Evolutionary conservation across 192 early-diverging fungal genomes (phyloP).

Genomic region (Glomus cerebriforme): DNA sequence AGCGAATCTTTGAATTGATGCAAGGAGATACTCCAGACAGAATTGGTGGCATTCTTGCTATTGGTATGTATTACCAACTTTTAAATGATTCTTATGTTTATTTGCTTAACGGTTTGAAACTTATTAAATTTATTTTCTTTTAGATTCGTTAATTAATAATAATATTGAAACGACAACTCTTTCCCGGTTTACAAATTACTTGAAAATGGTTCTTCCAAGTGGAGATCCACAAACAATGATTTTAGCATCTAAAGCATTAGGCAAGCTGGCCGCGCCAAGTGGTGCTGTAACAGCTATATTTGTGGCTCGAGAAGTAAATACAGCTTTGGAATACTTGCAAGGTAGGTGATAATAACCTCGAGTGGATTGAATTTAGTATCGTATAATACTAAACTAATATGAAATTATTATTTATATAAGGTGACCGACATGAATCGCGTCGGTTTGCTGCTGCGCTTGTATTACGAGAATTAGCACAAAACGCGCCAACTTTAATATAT

Average conservation of each 20-base stretch:
- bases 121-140: not conserved
- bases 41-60: constrained; percentile 28
- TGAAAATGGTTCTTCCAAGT: constrained; percentile 69
- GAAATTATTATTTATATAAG: constrained; percentile 35
- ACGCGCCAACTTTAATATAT: constrained; percentile 82
- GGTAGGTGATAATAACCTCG: constrained; percentile 39
- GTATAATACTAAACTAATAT: not conserved
- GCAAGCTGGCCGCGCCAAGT: constrained; percentile 56
- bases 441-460: constrained; percentile 83
- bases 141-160: constrained; percentile 28
- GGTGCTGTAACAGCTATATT: constrained; percentile 73
- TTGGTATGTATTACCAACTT: not conserved
- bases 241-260: constrained; percentile 71
- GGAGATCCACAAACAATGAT: constrained; percentile 63
- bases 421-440: constrained; percentile 75
- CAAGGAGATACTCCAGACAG: constrained; percentile 29
- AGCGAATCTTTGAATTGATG: constrained; percentile 34
- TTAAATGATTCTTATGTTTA: not conserved
- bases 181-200: constrained; percentile 73
- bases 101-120: not conserved
- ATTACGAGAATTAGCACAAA: constrained; percentile 69
- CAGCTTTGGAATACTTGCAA: constrained; percentile 79
- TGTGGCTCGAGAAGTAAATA: constrained; percentile 76
- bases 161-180: constrained; percentile 32
- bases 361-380: not conserved